A percentile compares a stretch with the other conserved stretches of the same genome.
Conservation (phyloP, 2,329 filamentous ascomycete genomes). For the Dryadomyces quercus-mongolicae region DNA sequence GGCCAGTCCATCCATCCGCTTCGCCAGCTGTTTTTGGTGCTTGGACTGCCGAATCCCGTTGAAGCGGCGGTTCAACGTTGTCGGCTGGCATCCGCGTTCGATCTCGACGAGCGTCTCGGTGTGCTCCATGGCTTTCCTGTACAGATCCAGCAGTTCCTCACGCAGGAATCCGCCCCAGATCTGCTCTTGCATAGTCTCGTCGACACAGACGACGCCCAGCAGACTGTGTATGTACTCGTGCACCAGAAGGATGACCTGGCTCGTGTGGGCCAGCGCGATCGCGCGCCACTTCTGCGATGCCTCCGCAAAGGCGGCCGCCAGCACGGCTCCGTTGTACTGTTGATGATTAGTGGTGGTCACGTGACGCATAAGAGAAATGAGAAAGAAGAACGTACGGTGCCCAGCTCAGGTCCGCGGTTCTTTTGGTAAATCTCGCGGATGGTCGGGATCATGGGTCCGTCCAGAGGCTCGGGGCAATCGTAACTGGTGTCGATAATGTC, state of each 20-base stretch:
- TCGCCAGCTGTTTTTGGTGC: slow-evolving; percentile 9
- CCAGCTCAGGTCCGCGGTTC: slow-evolving; percentile 42
- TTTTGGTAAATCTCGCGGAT: slow-evolving; percentile 28
- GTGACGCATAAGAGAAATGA: too few relatives aligned
- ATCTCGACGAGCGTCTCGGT: slow-evolving; percentile 37
- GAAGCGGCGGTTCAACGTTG: slow-evolving; percentile 43
- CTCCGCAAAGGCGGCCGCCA: slow-evolving; percentile 34
- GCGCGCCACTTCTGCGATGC: slow-evolving; percentile 42
- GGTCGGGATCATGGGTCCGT: slow-evolving; percentile 27
- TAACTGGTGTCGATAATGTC: slow-evolving; percentile 17
- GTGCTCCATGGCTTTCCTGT: slow-evolving; percentile 35
- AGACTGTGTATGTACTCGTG: slow-evolving; percentile 37
- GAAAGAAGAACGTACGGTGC: slow-evolving; percentile 28
- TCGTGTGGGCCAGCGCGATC: slow-evolving; percentile 35
- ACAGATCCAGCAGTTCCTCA: slow-evolving; percentile 31
- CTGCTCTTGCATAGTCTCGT: slow-evolving; percentile 27
- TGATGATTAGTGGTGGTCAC: neutral
- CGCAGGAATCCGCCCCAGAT: slow-evolving; percentile 31
- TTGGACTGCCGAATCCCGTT: slow-evolving; percentile 22
- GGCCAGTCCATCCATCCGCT: slow-evolving; percentile 4
- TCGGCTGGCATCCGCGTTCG: slow-evolving; percentile 31
- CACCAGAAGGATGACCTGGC: slow-evolving; percentile 35
- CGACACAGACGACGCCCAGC: slow-evolving; percentile 29
- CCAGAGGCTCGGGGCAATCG: slow-evolving; percentile 9
- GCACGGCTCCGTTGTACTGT: slow-evolving; percentile 25